A percentile compares a stretch with the other conserved stretches of the same genome.
Evolutionary conservation across 2,329 filamentous ascomycete genomes (phyloP).

Genomic region (Botrytis porri): DNA sequence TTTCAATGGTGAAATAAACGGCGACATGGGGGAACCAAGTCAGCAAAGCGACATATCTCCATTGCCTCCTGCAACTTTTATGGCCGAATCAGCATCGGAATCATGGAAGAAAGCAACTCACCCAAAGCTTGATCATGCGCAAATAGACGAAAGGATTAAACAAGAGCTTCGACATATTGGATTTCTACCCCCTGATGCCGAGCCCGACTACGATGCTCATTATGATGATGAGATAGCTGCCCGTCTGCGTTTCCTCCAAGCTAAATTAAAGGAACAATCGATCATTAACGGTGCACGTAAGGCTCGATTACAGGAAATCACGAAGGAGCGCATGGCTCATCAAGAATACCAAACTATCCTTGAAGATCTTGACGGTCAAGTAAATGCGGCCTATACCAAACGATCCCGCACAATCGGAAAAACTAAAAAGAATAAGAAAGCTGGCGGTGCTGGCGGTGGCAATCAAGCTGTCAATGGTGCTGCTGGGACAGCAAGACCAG

Average conservation of each 20-base stretch:
- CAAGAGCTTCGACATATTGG: conserved; percentile 89
- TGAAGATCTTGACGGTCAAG: conserved; percentile 92
- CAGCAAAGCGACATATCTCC: conserved; percentile 32
- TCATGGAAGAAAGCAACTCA: conserved; percentile 76
- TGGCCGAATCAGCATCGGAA: conserved; percentile 73
- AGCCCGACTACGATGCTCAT: conserved; percentile 81
- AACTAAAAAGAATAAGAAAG: conserved; percentile 83
- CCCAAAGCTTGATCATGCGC: conserved; percentile 75
- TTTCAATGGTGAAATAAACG: conserved; percentile 46
- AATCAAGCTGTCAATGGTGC: conserved; percentile 59
- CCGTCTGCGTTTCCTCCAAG: conserved; percentile 80
- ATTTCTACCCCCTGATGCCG: conserved; percentile 67
- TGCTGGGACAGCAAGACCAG: conserved; percentile 62
- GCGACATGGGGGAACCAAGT: conserved; percentile 33
- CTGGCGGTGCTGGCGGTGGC: conserved; percentile 71
- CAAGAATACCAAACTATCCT: conserved; percentile 97
- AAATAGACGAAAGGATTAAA: conserved; percentile 87
- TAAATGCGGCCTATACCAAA: conserved; percentile 93
- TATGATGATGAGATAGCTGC: conserved; percentile 93
- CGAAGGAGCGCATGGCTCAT: conserved; percentile 89
- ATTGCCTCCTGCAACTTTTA: conserved; percentile 69
- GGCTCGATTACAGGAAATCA: conserved; percentile 77
- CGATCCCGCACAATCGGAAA: conserved; percentile 92
- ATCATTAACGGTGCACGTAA: conserved; percentile 90
- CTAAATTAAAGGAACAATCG: conserved; percentile 76